A percentile compares a stretch with the other conserved stretches of the same genome.
Evolutionary conservation across 192 early-diverging fungal genomes (phyloP).

Genomic region (Coemansia sp.): DNA sequence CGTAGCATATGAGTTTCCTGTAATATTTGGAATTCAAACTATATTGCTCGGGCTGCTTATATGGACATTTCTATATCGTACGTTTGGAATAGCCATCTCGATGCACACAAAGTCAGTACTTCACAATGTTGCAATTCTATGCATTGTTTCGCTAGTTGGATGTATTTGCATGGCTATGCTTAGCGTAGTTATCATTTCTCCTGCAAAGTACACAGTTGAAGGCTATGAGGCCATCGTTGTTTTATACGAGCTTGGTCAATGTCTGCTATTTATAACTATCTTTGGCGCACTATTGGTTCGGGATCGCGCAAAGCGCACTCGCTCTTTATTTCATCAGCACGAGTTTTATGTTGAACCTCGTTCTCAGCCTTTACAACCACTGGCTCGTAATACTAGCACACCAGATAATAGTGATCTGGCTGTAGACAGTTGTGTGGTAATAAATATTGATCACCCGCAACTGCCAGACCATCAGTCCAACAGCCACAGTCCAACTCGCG

Average conservation of each 20-base stretch:
- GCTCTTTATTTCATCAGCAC: conserved; percentile 22
- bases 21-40: conserved; percentile 25
- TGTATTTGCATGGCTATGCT: conserved; percentile 25
- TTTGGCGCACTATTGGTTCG: conserved; percentile 33
- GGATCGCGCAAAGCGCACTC: conserved; percentile 32
- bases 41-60: conserved; percentile 18
- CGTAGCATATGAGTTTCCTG: conserved; percentile 23
- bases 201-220: conserved; percentile 7
- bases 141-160: conserved; percentile 22
- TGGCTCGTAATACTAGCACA: not conserved
- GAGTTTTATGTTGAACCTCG: conserved; percentile 16
- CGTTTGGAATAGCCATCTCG: conserved; percentile 39
- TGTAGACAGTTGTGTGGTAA: not conserved
- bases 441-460: not conserved
- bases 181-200: conserved; percentile 2
- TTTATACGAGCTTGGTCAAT: conserved; percentile 32
- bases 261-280: conserved; percentile 25
- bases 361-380: not conserved
- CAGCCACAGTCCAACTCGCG: not conserved
- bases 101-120: conserved; percentile 28
- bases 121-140: conserved; percentile 23
- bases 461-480: not conserved
- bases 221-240: conserved; percentile 20
- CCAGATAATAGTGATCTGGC: not conserved
- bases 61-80: conserved; percentile 24